These are phyloP conservation scores for Backusella australiensis DNA, from an alignment of 192 early-diverging fungal species.

Conservation along the genomic window DNA sequence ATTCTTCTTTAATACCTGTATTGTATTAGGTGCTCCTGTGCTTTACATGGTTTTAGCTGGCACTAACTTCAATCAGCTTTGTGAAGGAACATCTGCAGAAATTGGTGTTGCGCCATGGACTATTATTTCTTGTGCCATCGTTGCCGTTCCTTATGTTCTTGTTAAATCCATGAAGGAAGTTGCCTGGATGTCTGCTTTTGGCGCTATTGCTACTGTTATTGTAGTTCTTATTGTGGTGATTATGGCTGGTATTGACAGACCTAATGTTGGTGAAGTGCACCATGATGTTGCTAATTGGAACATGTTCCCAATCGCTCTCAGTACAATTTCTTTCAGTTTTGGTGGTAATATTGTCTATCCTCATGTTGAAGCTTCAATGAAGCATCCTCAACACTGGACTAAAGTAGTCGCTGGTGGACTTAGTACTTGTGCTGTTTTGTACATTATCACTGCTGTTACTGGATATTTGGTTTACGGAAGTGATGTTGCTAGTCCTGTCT, in stretches of 20 bases:
- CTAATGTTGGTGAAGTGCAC: slow-evolving; percentile 28
- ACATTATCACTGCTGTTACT: slow-evolving; percentile 63
- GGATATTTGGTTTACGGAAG: slow-evolving; percentile 77
- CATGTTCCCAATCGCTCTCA: slow-evolving; percentile 72
- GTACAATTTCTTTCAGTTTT: slow-evolving; percentile 78
- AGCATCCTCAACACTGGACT: slow-evolving; percentile 62
- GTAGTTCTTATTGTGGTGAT: slow-evolving; percentile 74
- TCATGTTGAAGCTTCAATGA: slow-evolving; percentile 83
- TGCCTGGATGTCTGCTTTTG: slow-evolving; percentile 72
- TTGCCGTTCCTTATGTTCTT: slow-evolving; percentile 70
- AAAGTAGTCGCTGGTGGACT: slow-evolving; percentile 67
- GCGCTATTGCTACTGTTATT: slow-evolving; percentile 67
- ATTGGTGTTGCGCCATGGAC: slow-evolving; percentile 61
- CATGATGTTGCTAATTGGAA: slow-evolving; percentile 56
- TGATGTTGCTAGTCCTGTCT: slow-evolving; percentile 65
- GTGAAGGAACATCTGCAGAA: slow-evolving; percentile 32
- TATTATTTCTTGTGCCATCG: slow-evolving; percentile 53
- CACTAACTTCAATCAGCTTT: slow-evolving; percentile 64
- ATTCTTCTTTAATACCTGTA: slow-evolving; percentile 61
- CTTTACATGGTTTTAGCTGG: slow-evolving; percentile 77
- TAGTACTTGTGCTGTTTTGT: slow-evolving; percentile 64
- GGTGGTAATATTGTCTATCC: slow-evolving; percentile 62
- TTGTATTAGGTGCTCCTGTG: slow-evolving; percentile 65
- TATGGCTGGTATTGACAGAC: slow-evolving; percentile 46
- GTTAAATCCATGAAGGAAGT: slow-evolving; percentile 81